Percentiles rank a stretch among this genome's conserved stretches.
phyloP scores from a whole-genome alignment of 192 early-diverging fungal species.

The Coemansia sp. region DNA sequence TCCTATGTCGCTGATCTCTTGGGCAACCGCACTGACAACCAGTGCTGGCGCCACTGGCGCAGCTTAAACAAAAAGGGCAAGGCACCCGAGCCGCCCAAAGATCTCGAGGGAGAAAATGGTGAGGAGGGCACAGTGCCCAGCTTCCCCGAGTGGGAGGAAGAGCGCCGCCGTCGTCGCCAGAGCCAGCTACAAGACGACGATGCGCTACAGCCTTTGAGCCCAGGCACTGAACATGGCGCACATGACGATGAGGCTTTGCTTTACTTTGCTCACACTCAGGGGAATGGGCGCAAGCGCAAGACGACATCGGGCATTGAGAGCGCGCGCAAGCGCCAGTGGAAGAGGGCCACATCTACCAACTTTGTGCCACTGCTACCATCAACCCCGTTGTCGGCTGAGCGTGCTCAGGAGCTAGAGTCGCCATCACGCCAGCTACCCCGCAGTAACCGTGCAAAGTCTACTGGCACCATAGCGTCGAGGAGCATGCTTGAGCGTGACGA shows the following conservation, averaged over 20 bases:
- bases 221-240: neutral
- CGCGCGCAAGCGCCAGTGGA: conserved; percentile 56
- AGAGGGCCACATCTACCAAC: conserved; percentile 50
- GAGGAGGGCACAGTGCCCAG: conserved; percentile 52
- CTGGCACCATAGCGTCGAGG: conserved; percentile 8
- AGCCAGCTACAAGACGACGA: conserved; percentile 1
- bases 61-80: conserved; percentile 53
- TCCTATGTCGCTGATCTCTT: conserved; percentile 55
- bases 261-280: conserved; percentile 33
- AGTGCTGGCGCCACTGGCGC: conserved; percentile 56
- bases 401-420: conserved; percentile 2
- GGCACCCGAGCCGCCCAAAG: conserved; percentile 46
- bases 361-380: conserved; percentile 47
- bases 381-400: conserved; percentile 7
- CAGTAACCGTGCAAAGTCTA: conserved; percentile 15
- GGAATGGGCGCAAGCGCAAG: conserved; percentile 53
- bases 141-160: conserved; percentile 53
- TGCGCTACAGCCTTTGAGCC: neutral
- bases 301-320: conserved; percentile 51
- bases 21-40: conserved; percentile 58
- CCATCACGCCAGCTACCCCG: conserved; percentile 15
- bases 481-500: conserved; percentile 8
- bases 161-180: conserved; percentile 23
- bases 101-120: conserved; percentile 26
- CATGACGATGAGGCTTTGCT: conserved; percentile 22